These are phyloP conservation scores for Nakataea oryzae DNA, from an alignment of 2,329 filamentous ascomycete genomes.

Conservation along the genomic window DNA sequence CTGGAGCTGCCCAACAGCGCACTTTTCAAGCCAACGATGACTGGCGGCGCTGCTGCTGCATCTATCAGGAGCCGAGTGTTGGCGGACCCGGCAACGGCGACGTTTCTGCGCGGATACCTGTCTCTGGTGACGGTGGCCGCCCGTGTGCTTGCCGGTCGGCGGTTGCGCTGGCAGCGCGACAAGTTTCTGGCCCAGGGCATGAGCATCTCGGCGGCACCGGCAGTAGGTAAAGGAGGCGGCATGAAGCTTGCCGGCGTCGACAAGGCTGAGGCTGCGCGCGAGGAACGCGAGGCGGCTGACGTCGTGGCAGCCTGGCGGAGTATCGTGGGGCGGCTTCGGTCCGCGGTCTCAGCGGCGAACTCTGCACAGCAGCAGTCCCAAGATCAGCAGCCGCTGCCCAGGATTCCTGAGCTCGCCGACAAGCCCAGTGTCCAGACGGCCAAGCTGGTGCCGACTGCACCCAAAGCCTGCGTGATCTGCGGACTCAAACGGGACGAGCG, in stretches of 20 bases:
- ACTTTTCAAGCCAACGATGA: conserved; percentile 55
- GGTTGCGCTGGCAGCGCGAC: conserved; percentile 84
- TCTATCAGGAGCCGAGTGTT: conserved; percentile 52
- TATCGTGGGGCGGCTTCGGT: conserved; percentile 64
- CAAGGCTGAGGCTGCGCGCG: conserved; percentile 68
- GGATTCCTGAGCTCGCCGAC: conserved; percentile 61
- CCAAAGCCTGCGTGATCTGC: conserved; percentile 73
- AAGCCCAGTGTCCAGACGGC: conserved; percentile 57
- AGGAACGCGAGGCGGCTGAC: conserved; percentile 77
- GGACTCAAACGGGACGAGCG: conserved; percentile 83
- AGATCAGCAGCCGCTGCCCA: conserved; percentile 19
- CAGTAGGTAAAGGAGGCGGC: conserved; percentile 60
- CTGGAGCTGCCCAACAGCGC: conserved; percentile 54
- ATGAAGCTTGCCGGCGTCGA: conserved; percentile 91
- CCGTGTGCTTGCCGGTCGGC: conserved; percentile 76
- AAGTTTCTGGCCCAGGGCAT: conserved; percentile 76
- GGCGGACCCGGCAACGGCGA: conserved; percentile 47
- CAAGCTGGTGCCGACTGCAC: conserved; percentile 63
- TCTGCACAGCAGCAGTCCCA: conserved; percentile 21
- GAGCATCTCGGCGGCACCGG: conserved; percentile 59
- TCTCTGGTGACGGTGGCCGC: conserved; percentile 56
- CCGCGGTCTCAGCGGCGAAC: conserved; percentile 58
- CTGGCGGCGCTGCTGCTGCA: conserved; percentile 25
- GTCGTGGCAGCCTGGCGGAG: conserved; percentile 65
- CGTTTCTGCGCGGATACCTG: conserved; percentile 56